Evolutionary conservation across 371 early-diverging fungal species (phyloP).

Genomic region (Capniomyces stellatus): DNA sequence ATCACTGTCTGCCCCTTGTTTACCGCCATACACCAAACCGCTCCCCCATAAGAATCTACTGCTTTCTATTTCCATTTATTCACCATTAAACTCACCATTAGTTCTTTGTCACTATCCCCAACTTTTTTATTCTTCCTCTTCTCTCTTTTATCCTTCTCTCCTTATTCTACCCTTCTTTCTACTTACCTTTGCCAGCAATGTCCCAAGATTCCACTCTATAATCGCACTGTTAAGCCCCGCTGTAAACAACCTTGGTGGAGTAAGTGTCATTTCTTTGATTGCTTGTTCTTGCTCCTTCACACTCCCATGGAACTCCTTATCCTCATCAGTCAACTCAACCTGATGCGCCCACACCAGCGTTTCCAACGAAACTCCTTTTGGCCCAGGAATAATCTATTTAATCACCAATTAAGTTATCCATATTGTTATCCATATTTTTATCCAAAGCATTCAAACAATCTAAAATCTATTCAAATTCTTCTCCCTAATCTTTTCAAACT

Average conservation of each 20-base stretch:
- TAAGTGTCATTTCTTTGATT: constrained; percentile 25
- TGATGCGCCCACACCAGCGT: constrained; percentile 74
- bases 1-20: constrained; percentile 53
- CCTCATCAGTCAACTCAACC: constrained; percentile 32
- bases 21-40: constrained; percentile 82
- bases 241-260: constrained; percentile 66
- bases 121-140: no score
- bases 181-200: constrained; percentile 48
- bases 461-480: no score
- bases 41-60: constrained; percentile 75
- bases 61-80: no score
- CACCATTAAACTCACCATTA: no score
- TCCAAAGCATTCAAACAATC: no score
- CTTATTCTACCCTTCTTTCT: no score
- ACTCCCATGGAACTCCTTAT: constrained; percentile 38
- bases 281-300: constrained; percentile 32
- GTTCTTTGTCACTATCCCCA: no score
- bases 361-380: constrained; percentile 39
- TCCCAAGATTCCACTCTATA: constrained; percentile 67
- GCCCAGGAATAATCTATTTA: background rate
- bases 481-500: no score
- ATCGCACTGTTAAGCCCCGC: constrained; percentile 72
- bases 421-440: no score
- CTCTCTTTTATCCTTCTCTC: no score
- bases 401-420: no score